phyloP scores from a whole-genome alignment of 2,329 filamentous ascomycete genomes.

The Trichoderma sp. region DNA sequence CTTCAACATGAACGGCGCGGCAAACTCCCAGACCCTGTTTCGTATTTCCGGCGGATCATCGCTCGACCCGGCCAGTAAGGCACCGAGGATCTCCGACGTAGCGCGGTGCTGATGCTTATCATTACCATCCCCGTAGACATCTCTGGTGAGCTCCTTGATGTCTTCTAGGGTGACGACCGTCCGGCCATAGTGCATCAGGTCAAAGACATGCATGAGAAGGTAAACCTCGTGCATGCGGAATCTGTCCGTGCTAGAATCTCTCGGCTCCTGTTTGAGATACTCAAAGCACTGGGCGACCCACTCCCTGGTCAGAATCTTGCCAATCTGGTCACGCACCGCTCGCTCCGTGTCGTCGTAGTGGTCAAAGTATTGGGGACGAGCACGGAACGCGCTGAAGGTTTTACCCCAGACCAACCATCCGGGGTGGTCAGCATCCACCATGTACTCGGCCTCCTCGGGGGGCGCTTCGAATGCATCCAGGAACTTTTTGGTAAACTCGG shows the following conservation, averaged over 20 bases:
- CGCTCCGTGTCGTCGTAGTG: conserved; percentile 78
- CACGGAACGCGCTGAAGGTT: conserved; percentile 74
- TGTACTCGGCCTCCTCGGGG: conserved; percentile 68
- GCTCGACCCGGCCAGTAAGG: conserved; percentile 73
- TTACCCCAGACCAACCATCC: conserved; percentile 97
- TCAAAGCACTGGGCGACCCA: conserved; percentile 89
- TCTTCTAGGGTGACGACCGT: conserved; percentile 81
- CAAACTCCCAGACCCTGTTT: conserved; percentile 80
- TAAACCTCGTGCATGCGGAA: conserved; percentile 88
- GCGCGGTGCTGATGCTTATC: conserved; percentile 98
- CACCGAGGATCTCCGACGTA: conserved; percentile 88
- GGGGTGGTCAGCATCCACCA: conserved; percentile 85
- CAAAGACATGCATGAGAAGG: conserved; percentile 84
- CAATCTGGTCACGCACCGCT: conserved; percentile 72
- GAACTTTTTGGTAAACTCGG: conserved; percentile 74
- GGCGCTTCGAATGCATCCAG: conserved; percentile 73
- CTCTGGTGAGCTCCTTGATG: conserved; percentile 73
- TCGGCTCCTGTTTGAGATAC: conserved; percentile 93
- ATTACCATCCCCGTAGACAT: conserved; percentile 84
- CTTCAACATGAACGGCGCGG: conserved; percentile 79
- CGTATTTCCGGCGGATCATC: conserved; percentile 74
- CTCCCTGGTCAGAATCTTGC: conserved; percentile 70
- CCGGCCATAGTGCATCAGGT: conserved; percentile 77
- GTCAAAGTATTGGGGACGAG: conserved; percentile 64
- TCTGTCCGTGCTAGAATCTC: conserved; percentile 74